Evolutionary conservation across 805 yeast species (phyloP), one percentile per base, ranked within the genome.

Genomic region (Ogataea minuta): DNA sequence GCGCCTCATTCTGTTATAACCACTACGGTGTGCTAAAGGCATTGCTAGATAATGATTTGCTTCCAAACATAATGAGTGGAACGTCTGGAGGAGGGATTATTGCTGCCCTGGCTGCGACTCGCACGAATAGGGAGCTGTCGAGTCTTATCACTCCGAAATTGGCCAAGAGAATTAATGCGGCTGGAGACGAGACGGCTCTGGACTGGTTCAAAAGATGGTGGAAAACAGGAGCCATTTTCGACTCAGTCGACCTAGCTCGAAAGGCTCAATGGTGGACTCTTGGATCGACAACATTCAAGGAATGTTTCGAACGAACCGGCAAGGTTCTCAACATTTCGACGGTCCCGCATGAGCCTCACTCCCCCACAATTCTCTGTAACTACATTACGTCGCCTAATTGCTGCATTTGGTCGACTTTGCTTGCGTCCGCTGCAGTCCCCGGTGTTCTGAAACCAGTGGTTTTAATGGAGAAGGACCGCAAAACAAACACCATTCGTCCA

Each of bases 381-480:
- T 77, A 80, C 51, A 72, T 83, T 43, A 84, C 93, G 0, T 76
- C 90, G 11, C 93, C 93, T 9, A 73, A 82, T 56, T 83, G 91
- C 58, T 78, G 84, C 11, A 79, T 85, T n/a, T 84, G 93, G 93
- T 77, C 86, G 2, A 67, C 89, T 0, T 62, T 84, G 41, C 62
- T 84, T 28, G 93, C 93, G 0, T 80, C 88, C 3, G 76, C 87
- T 4, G 93, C 93, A 0, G 93, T 85, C 6, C 95, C 95, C 0
- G 93, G 93, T 0, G 81, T 84, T 10, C 62, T 84, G 40, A 81
- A 81, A 46, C 95, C 95, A 0, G 90, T 84, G 14, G 88, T 82
- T 11, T 62, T 84, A 39, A 81, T 84, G 89, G 81, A 77, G 78
- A 67, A 64, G 8, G 53, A 55, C 25, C 44, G 50, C 6, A 61